Percentiles rank a stretch among this genome's conserved stretches.
phyloP scores from a whole-genome alignment of 805 yeast genomes.

The Ogataea degrootiae region DNA sequence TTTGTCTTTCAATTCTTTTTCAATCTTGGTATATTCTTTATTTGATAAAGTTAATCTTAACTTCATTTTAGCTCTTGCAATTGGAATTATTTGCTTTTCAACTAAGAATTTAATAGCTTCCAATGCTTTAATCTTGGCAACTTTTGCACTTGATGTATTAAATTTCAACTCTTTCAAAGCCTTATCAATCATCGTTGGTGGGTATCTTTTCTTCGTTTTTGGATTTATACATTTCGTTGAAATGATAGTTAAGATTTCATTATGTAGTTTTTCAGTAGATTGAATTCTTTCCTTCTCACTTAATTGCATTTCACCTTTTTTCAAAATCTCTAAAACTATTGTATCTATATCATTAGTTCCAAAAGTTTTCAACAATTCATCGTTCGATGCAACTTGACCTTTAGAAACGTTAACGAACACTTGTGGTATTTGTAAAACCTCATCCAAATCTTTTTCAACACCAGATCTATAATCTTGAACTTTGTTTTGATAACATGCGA shows the following conservation, averaged over 20 bases:
- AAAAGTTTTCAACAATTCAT: conserved; percentile 70
- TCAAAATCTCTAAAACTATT: conserved; percentile 75
- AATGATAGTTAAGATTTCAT: conserved; percentile 76
- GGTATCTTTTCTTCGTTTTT: conserved; percentile 80
- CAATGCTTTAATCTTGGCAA: conserved; percentile 80
- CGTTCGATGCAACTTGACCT: conserved; percentile 88
- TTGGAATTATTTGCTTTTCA: conserved; percentile 80
- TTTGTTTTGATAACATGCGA: conserved; percentile 95
- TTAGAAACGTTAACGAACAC: conserved; percentile 90
- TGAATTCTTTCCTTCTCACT: conserved; percentile 91
- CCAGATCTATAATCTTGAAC: conserved; percentile 92
- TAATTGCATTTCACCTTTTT: conserved; percentile 90
- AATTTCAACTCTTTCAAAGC: conserved; percentile 73
- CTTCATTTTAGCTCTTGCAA: conserved; percentile 92
- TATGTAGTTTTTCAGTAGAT: conserved; percentile 45
- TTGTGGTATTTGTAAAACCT: conserved; percentile 93
- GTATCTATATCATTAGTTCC: conserved; percentile 70
- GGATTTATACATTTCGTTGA: conserved; percentile 93
- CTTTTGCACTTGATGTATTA: conserved; percentile 55
- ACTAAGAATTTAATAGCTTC: conserved; percentile 83
- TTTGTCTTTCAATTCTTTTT: conserved; percentile 26
- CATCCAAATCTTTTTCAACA: conserved; percentile 90
- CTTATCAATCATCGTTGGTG: conserved; percentile 91
- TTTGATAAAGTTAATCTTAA: conserved; percentile 57
- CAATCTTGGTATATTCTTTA: conserved; percentile 43